Evolutionary conservation across 176 grass and related monocot genomes (phyloP).

Genomic region (Alopecurus myosuroides): DNA sequence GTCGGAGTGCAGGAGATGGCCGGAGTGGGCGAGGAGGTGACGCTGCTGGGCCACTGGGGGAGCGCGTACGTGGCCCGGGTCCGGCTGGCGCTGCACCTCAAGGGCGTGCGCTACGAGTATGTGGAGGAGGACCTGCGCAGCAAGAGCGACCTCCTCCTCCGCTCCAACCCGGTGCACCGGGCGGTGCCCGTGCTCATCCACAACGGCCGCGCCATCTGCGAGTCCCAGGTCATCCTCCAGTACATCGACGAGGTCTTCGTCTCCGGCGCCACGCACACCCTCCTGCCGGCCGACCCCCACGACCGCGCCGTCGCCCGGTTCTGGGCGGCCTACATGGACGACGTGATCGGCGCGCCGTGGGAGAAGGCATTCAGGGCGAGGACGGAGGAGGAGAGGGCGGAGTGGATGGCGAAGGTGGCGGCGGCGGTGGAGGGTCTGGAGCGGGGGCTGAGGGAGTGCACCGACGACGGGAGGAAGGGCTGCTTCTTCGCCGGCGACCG

Average conservation of each 20-base stretch:
- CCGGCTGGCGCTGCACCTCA: constrained; percentile 42
- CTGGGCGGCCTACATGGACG: constrained; percentile 36
- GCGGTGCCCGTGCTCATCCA: constrained; percentile 49
- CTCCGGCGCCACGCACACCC: background rate
- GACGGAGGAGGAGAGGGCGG: background rate
- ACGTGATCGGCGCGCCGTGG: constrained; percentile 17
- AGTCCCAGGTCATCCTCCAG: constrained; percentile 40
- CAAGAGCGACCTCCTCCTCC: constrained; percentile 54
- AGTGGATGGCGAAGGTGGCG: background rate
- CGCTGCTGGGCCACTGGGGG: constrained; percentile 29
- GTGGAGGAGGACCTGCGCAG: constrained; percentile 37
- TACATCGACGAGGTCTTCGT: constrained; percentile 46
- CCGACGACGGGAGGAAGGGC: background rate
- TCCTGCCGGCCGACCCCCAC: constrained; percentile 34
- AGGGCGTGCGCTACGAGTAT: constrained; percentile 39
- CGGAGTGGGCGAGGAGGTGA: constrained; percentile 1
- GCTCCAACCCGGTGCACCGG: constrained; percentile 51
- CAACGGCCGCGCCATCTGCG: constrained; percentile 1
- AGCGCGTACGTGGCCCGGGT: constrained; percentile 29
- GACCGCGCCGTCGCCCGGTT: constrained; percentile 28
- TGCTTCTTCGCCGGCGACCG: constrained; percentile 42
- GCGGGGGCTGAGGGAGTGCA: constrained; percentile 20
- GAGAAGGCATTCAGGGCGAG: background rate
- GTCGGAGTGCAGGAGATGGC: background rate
- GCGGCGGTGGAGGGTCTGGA: constrained; percentile 24